phyloP scores from a whole-genome alignment of 2,329 filamentous ascomycete genomes.

The Daldinia sp. region DNA sequence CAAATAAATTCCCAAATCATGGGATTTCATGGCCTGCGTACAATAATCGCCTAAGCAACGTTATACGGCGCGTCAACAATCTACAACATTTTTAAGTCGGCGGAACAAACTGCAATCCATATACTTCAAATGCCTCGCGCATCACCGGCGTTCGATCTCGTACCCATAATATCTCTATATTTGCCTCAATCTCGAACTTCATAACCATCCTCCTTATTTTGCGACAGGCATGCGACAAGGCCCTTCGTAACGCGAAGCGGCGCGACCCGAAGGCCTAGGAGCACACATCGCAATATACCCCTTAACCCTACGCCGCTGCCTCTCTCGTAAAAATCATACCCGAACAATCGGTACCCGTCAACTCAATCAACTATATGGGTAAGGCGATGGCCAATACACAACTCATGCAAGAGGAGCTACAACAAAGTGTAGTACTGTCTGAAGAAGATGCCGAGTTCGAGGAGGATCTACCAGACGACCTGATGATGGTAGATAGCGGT shows the following conservation, averaged over 20 bases:
- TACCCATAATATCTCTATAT: neutral
- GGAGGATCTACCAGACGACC: conserved; percentile 48
- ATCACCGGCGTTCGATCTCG: conserved; percentile 16
- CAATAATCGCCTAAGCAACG: conserved; percentile 1
- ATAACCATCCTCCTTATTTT: neutral
- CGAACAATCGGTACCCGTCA: neutral
- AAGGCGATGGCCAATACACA: conserved; percentile 59
- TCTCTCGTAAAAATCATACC: neutral
- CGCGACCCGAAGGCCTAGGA: conserved; percentile 34
- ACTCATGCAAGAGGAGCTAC: conserved; percentile 65
- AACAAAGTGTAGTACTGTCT: conserved; percentile 62
- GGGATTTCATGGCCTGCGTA: neutral
- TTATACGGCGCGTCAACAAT: conserved; percentile 23
- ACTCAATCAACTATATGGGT: neutral
- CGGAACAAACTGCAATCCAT: conserved; percentile 9
- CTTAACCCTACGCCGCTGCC: neutral
- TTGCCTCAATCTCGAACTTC: neutral
- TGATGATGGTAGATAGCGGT: conserved; percentile 42
- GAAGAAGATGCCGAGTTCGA: conserved; percentile 55
- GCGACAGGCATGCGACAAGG: conserved; percentile 35
- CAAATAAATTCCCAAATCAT: conserved; percentile 8
- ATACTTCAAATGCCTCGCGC: conserved; percentile 37
- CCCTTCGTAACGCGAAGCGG: conserved; percentile 35
- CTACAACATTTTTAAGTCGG: conserved; percentile 5
- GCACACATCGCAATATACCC: conserved; percentile 17